Evolutionary conservation across 1,284 basidiomycete species (phyloP).

Genomic region (Leccinum cinnamomeum): DNA sequence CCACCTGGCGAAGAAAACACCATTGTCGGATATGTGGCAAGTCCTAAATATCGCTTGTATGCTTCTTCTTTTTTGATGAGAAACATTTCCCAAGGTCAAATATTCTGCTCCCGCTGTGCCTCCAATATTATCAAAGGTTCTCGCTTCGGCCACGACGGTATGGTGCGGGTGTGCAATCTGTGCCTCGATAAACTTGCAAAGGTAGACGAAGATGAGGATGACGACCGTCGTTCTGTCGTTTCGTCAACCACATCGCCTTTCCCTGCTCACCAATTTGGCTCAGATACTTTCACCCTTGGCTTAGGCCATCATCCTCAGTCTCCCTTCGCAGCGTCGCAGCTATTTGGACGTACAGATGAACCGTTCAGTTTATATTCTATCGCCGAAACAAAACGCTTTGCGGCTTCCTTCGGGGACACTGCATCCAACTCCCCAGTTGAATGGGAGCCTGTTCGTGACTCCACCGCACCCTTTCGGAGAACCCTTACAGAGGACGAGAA

Average conservation of each 20-base stretch:
- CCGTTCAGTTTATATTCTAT: constrained; percentile 79
- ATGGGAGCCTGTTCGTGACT: constrained; percentile 54
- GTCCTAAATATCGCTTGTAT: constrained; percentile 24
- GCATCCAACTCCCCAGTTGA: constrained; percentile 50
- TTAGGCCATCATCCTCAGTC: constrained; percentile 69
- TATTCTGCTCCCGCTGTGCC: constrained; percentile 92
- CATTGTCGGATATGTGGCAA: constrained; percentile 91
- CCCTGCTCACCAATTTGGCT: constrained; percentile 48
- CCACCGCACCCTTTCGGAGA: constrained; percentile 81
- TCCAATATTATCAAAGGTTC: constrained; percentile 96
- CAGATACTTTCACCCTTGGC: constrained; percentile 42
- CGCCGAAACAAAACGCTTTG: constrained; percentile 62
- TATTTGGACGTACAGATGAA: constrained; percentile 75
- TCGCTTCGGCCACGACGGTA: constrained; percentile 91
- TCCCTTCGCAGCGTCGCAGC: constrained; percentile 84
- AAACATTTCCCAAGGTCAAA: constrained; percentile 63
- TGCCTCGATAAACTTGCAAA: constrained; percentile 90
- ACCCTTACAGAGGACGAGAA: constrained; percentile 78
- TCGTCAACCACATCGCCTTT: constrained; percentile 59
- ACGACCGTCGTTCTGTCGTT: constrained; percentile 75
- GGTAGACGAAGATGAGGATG: constrained; percentile 75
- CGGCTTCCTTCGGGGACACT: constrained; percentile 55
- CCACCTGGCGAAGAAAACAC: constrained; percentile 90
- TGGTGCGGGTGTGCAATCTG: constrained; percentile 92
- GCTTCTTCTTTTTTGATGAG: constrained; percentile 1